Conservation (phyloP, 164 flowering plant species). For the Annona cherimola region DNA sequence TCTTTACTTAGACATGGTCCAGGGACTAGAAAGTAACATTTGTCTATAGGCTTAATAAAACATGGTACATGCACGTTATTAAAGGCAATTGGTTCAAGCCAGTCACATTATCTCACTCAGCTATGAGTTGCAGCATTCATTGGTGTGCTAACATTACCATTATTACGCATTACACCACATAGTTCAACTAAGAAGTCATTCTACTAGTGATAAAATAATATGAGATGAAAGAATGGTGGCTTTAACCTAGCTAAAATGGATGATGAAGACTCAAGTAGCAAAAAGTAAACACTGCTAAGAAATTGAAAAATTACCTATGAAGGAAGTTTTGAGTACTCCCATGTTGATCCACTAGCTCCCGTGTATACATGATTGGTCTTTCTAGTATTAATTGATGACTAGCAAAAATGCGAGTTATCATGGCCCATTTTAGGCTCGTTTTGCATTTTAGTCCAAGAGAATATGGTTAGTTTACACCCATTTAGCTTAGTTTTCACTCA, state of each 20-base stretch:
- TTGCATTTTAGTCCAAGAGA: no score
- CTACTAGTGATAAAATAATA: slow-evolving; percentile 27
- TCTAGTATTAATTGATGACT: slow-evolving; percentile 48
- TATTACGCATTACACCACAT: slow-evolving; percentile 33
- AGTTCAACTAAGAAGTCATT: slow-evolving; percentile 62
- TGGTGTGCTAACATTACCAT: slow-evolving; percentile 21
- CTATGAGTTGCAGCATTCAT: slow-evolving; percentile 6
- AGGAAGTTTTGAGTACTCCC: slow-evolving; percentile 59
- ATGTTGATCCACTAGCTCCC: slow-evolving; percentile 45
- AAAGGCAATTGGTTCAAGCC: background rate
- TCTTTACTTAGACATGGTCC: background rate
- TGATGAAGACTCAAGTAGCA: background rate
- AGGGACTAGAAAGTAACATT: background rate
- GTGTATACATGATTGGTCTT: slow-evolving; percentile 64
- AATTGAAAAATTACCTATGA: slow-evolving; percentile 40
- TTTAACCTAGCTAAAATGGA: slow-evolving; percentile 20
- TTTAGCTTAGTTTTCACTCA: no score
- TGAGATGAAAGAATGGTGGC: slow-evolving; percentile 14
- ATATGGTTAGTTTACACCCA: no score
- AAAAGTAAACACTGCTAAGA: background rate
- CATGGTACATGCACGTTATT: background rate
- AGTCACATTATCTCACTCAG: background rate
- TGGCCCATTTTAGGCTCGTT: no score
- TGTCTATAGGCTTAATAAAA: background rate
- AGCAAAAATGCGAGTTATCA: no score